Evolutionary conservation across 148 eudicot species (phyloP), one percentile per base, ranked within the genome.

Genomic region (Rhododendron molle): DNA sequence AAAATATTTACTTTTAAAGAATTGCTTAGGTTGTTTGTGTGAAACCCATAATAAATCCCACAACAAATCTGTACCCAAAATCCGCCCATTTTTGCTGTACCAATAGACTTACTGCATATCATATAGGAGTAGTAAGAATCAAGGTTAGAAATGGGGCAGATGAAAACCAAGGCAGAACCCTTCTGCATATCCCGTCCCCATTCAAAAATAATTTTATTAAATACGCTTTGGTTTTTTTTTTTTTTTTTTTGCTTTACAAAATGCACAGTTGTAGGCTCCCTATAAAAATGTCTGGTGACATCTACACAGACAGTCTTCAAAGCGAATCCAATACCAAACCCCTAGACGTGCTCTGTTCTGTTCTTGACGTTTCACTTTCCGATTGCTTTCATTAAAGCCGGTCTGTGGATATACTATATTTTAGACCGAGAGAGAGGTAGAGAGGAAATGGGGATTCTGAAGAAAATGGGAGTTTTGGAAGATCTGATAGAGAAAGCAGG

Each of bases 401-500:
- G 34, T 83, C 81, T 49, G 15, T 72, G 16, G 21, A 46, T 2
- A 16, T 40, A 76, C 15, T 32, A 46, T 46, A 46, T 71, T 2
- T 9, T 36, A 78, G 65, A 85, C 15, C 23, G 82, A 38, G 76
- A 78, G 47, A 76, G 60, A 34, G 60, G 54, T 16, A 76, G 18
- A 76, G 80, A 85, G 56, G 69, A 23, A 44, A 21, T 80, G 36
- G 36, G 74, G 83, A 78, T 65, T 88, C 83, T 86, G 90, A 91
- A 86, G 58, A 87, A 46, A 1, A 83, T 16, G 26, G 82, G 87
- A 77, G 81, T 90, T 91, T 62, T 95, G 49, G 92, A 93, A 46
- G 93, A 95, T 89, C 86, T 92, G 30, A 91, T 93, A 46, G 85
- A 88, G 84, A 93, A 87, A 38, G 91, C 95, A 3, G 96, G 98